Base-by-base conservation (phyloP, 148 eudicot species). In the Silene conica region DNA sequence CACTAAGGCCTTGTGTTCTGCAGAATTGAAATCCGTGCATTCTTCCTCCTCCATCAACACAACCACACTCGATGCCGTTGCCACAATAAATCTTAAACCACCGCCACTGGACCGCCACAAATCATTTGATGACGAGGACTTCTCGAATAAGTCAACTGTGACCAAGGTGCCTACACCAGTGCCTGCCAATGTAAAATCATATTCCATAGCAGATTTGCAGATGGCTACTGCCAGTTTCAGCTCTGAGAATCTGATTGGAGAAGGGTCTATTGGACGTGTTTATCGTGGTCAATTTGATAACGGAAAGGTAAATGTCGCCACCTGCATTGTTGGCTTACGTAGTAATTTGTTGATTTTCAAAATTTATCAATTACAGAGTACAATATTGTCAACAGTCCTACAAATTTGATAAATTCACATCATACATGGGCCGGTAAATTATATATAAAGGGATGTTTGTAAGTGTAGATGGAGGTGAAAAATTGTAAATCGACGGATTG, bases 151-250 rank as follows among this genome's bases (percentile, higher is more conserved):
- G 78, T 91, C 78, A 38, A 52, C 74, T 52, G 84, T 86, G 61
- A 70, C 84, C 77, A 95, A 88, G 88, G 89, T 86, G 82, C 84
- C 81, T 28, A 79, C 74, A 48, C 77, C 75, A 66, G 85, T 85
- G 69, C 89, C 90, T 6, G 76, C 82, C 73, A 82, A 88, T 84
- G 89, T 89, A 31, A 86, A 75, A 77, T 82, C 82, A 45, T 95
- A 89, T 83, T 92, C 98, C 52, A 85, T 95, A 74, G 98, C 98
- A 58, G 98, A 95, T 73, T 85, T 95, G 73, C 98, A 95, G 81
- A 87, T 95, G 73, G 97, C 97, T 41, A 95, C 98, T 4, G 89
- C 82, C 68, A 95, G 98, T 83, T 95, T 95, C 81, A 86, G 82
- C 74, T 67, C 80, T 56, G 98, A 95, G 20, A 87, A 89, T 74